Evolutionary conservation across 2,329 filamentous ascomycete species (phyloP).

Genomic region (Trichoderma asperellum): DNA sequence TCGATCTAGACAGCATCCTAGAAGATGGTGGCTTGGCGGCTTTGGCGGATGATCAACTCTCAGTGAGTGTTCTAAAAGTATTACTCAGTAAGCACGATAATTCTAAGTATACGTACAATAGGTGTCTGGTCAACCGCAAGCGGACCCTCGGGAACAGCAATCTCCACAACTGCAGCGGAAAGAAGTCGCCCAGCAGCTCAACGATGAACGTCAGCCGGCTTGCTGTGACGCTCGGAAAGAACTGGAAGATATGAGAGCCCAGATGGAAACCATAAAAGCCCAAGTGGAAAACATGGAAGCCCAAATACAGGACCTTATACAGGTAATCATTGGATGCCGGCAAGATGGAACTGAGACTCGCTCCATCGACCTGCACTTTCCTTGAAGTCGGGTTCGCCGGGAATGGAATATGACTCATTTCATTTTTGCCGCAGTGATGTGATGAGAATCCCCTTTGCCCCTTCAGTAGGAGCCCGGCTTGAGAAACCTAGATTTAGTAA

Average conservation of each 20-base stretch:
- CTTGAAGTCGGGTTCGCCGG: background rate
- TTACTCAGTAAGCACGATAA: background rate
- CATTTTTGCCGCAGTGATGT: background rate
- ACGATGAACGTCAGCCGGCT: background rate
- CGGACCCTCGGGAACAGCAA: background rate
- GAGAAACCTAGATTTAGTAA: background rate
- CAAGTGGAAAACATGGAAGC: background rate
- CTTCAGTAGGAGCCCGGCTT: background rate
- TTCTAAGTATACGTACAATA: background rate
- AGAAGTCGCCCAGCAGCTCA: background rate
- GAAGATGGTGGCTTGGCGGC: background rate
- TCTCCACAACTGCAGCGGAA: background rate
- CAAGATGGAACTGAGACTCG: background rate
- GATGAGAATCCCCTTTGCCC: no score
- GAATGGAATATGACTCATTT: background rate
- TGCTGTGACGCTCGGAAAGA: background rate
- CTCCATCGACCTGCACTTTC: background rate
- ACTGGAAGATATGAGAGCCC: no score
- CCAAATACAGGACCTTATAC: background rate
- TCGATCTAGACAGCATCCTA: background rate
- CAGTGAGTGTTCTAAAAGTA: background rate
- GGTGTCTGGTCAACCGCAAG: background rate
- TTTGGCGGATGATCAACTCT: background rate
- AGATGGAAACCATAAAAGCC: background rate
- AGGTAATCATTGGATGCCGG: background rate